phyloP scores from a whole-genome alignment of 1,139 yeast genomes.

The Pneumocystis carinii region DNA sequence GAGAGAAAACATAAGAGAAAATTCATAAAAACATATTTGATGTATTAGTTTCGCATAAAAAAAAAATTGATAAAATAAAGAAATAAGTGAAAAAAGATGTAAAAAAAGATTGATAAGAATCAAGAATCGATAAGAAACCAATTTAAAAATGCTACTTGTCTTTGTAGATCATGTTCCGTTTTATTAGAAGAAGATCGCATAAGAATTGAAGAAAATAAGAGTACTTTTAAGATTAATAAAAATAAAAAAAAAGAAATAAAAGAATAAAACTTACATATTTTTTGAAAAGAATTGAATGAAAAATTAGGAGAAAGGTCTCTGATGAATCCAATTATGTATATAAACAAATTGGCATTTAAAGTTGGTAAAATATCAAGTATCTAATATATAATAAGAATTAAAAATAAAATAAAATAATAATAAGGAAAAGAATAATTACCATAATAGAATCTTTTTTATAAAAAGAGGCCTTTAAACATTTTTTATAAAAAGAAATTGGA shows the following conservation, averaged over 20 bases:
- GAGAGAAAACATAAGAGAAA: no score
- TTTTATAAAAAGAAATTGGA: slow-evolving; percentile 1
- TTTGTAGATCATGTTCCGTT: background rate
- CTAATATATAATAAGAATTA: background rate
- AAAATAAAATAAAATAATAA: no score
- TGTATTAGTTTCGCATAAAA: background rate
- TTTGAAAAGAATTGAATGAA: background rate
- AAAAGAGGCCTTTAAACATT: background rate
- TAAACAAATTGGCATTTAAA: slow-evolving; percentile 5
- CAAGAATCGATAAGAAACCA: background rate
- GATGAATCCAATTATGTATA: slow-evolving; percentile 7
- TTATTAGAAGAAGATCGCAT: background rate
- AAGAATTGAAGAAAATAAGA: background rate
- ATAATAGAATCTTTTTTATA: background rate
- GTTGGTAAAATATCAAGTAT: slow-evolving; percentile 6
- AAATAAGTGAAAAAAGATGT: background rate
- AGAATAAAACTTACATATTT: background rate
- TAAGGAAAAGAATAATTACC: background rate
- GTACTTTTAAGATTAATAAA: background rate
- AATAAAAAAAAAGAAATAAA: background rate
- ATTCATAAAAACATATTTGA: no score
- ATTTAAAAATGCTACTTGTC: background rate
- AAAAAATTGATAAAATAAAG: background rate
- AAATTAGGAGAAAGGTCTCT: background rate
- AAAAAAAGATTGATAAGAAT: background rate